Conservation (phyloP, 2,329 filamentous ascomycete genomes). For the Bisporella sp. region DNA sequence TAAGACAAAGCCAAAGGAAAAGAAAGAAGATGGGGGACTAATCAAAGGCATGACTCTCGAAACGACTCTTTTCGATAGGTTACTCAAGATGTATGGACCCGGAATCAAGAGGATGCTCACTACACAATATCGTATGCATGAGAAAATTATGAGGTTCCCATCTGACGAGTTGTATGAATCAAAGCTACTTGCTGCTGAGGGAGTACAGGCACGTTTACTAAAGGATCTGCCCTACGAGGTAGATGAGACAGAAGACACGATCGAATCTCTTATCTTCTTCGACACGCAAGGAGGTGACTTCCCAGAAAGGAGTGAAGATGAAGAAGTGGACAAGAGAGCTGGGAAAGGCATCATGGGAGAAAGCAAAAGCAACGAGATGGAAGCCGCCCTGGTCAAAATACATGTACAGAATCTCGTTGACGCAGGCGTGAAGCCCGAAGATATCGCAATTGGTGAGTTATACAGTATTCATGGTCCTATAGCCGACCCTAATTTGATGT, state of each 20-base stretch:
- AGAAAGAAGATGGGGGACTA: constrained; percentile 31
- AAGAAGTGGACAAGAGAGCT: constrained; percentile 44
- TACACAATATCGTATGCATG: constrained; percentile 97
- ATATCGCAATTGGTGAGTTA: constrained; percentile 54
- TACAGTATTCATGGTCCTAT: too few species aligned
- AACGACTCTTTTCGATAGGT: constrained; percentile 85
- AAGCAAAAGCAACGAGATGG: constrained; percentile 89
- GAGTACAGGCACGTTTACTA: constrained; percentile 68
- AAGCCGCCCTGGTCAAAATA: constrained; percentile 70
- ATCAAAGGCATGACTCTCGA: constrained; percentile 61
- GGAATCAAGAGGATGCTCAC: constrained; percentile 91
- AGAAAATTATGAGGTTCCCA: constrained; percentile 90
- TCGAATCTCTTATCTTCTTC: constrained; percentile 83
- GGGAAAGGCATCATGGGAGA: constrained; percentile 50
- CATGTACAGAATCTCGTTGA: constrained; percentile 73
- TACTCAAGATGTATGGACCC: constrained; percentile 73
- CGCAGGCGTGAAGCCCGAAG: constrained; percentile 71
- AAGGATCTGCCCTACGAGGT: constrained; percentile 73
- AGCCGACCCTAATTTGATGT: constrained; percentile 34
- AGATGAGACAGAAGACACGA: constrained; percentile 75
- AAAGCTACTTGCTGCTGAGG: constrained; percentile 72
- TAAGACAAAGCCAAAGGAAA: constrained; percentile 31
- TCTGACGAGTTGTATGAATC: constrained; percentile 82
- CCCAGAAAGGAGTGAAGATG: constrained; percentile 73
- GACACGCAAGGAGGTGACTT: constrained; percentile 96